Base-by-base conservation (phyloP, 148 eudicot genomes). In the Chenopodium berlandieri region DNA sequence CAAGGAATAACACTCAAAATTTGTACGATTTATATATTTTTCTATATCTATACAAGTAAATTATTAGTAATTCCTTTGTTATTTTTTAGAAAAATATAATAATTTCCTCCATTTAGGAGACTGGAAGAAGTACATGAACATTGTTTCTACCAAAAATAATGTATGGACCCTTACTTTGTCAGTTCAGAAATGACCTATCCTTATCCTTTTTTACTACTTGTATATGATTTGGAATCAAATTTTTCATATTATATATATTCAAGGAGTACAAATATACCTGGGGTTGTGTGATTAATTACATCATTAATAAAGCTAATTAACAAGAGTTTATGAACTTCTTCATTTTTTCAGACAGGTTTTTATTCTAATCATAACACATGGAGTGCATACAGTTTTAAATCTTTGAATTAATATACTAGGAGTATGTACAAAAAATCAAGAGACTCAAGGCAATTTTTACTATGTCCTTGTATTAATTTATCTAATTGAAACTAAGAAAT, bases 31-130 rank as follows among this genome's bases (percentile, higher is more conserved):
- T 30, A 66, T 48, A 27, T 1, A 54, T 25, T 12, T 54, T 54
- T 70, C 7, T 30, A n/a, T 25, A 50, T 9, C 9, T 66, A n/a
- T 9, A 11, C 4, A 0, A 44, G 0, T 5, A 63, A 14, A 44
- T 25, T 6, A 44, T n/a, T 65, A 40, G 46, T 65, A 40, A 4
- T 77, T 50, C 52, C 10, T 52, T 65, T 4, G 1, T 62, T 7
- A 62, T 54, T 66, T 47, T 66, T 7, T 20, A 64, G 8, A 14
- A 65, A 44, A 40, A 81, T 73, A 58, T 16, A 23, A 30, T 25
- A 8, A 14, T 82, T 82, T 75, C 77, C 20, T n/a, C 80, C 70
- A 82, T 75, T 34, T 70, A 67, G 75, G 70, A 75, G 60, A 68
- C 76, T 66, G 46, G 69, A 60, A 77, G 2, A 10, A 77, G 76